Conservation (phyloP, 805 yeast species). For the Hanseniaspora guilliermondii region DNA sequence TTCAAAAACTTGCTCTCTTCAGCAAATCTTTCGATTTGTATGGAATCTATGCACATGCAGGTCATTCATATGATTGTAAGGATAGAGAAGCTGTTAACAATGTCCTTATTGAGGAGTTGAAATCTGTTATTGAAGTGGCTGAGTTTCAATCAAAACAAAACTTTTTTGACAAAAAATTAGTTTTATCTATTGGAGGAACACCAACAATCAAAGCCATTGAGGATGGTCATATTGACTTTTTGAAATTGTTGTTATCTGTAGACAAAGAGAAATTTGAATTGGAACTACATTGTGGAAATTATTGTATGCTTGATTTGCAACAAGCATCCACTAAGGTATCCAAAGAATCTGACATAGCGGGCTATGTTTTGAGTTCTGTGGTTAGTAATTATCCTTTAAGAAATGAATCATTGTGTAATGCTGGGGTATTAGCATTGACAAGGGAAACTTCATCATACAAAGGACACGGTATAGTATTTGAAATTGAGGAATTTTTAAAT, state of each 20-base stretch:
- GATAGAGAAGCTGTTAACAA: slow-evolving; percentile 36
- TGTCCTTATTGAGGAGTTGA: slow-evolving; percentile 44
- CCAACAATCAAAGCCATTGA: slow-evolving; percentile 58
- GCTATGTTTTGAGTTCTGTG: slow-evolving; percentile 46
- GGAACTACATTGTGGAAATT: slow-evolving; percentile 76
- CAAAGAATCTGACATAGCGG: slow-evolving; percentile 34
- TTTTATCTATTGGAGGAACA: slow-evolving; percentile 67
- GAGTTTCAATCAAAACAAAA: slow-evolving; percentile 24
- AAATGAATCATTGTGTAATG: slow-evolving; percentile 45
- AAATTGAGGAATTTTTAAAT: neutral
- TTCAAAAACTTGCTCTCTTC: slow-evolving; percentile 26
- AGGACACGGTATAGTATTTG: slow-evolving; percentile 41
- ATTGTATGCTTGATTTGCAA: slow-evolving; percentile 60
- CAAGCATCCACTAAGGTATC: slow-evolving; percentile 62
- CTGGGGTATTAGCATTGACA: slow-evolving; percentile 61
- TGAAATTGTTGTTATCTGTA: slow-evolving; percentile 13
- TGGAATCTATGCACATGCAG: slow-evolving; percentile 73
- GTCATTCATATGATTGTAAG: slow-evolving; percentile 51
- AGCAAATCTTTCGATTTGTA: slow-evolving; percentile 33
- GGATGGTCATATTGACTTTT: slow-evolving; percentile 14
- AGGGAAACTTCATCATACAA: slow-evolving; percentile 48
- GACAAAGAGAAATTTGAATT: slow-evolving; percentile 31
- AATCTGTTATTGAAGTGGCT: slow-evolving; percentile 44
- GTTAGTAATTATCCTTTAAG: slow-evolving; percentile 47
- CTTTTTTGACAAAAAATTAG: slow-evolving; percentile 26